These are phyloP conservation scores for Solanum neorickii DNA, from an alignment of 257 asterid genomes.

Conservation along the genomic window DNA sequence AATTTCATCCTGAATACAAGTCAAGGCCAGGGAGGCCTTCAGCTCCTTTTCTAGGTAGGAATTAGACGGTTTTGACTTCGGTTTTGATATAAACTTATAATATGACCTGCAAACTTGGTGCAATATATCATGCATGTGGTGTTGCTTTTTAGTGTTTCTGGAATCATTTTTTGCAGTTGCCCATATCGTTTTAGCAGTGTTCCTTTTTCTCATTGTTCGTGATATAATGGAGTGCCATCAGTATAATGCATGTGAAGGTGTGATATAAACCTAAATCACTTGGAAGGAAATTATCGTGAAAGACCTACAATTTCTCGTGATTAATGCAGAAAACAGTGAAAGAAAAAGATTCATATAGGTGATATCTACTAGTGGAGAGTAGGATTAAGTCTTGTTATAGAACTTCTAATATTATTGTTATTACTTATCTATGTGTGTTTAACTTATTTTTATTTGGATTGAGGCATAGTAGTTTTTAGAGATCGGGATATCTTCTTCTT, in stretches of 20 bases:
- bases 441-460: background rate
- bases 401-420: background rate
- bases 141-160: background rate
- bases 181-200: background rate
- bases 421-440: background rate
- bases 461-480: background rate
- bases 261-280: background rate
- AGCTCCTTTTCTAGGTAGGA: background rate
- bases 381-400: background rate
- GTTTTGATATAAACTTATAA: background rate
- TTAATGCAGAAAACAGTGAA: background rate
- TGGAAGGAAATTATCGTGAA: background rate
- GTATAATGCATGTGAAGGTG: background rate
- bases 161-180: background rate
- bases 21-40: constrained; percentile 8
- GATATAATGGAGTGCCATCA: background rate
- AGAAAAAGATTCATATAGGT: background rate
- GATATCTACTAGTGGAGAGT: background rate
- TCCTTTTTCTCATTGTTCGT: background rate
- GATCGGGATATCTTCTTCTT: background rate
- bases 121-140: background rate
- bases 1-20: constrained; percentile 8
- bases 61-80: background rate
- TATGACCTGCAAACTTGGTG: background rate
- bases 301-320: background rate